Conservation (phyloP, 768 basidiomycete genomes). For the Megacollybia marginata region DNA sequence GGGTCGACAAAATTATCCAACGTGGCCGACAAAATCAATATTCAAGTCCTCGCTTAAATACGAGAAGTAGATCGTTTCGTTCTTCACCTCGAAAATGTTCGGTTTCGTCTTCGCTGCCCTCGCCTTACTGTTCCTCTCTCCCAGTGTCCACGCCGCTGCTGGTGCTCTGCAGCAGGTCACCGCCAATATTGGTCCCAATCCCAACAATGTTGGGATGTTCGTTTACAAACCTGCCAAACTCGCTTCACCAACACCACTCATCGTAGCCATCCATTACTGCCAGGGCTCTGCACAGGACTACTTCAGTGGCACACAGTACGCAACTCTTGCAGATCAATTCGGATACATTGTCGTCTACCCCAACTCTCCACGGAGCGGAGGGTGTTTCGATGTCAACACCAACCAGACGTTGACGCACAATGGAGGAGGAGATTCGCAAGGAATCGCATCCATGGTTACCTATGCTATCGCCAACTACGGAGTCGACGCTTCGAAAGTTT, state of each 20-base stretch:
- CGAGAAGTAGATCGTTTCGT: too few relatives aligned
- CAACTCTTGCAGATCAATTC: slow-evolving; percentile 38
- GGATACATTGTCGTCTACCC: slow-evolving; percentile 48
- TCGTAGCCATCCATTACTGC: slow-evolving; percentile 50
- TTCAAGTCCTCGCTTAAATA: too few relatives aligned
- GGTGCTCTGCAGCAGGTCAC: slow-evolving; percentile 27
- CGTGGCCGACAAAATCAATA: too few relatives aligned
- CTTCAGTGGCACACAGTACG: slow-evolving; percentile 41
- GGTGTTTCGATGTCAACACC: slow-evolving; percentile 49
- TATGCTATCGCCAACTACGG: slow-evolving; percentile 41
- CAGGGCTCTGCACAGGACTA: slow-evolving; percentile 43
- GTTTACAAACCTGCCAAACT: slow-evolving; percentile 34
- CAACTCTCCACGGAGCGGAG: slow-evolving; percentile 32
- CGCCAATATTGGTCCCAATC: slow-evolving; percentile 41
- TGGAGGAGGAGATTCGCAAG: slow-evolving; percentile 47
- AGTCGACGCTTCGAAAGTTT: slow-evolving; percentile 40
- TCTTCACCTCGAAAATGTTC: too few relatives aligned
- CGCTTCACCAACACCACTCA: slow-evolving; percentile 31
- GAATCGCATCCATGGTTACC: slow-evolving; percentile 37
- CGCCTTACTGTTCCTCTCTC: too few relatives aligned
- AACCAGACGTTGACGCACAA: slow-evolving; percentile 46
- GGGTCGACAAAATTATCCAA: too few relatives aligned
- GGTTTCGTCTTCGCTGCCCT: too few relatives aligned
- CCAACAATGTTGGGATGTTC: slow-evolving; percentile 44
- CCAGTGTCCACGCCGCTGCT: too few relatives aligned